Evolutionary conservation across 257 asterid genomes (phyloP).

Genomic region (Anisodus acutangulus): DNA sequence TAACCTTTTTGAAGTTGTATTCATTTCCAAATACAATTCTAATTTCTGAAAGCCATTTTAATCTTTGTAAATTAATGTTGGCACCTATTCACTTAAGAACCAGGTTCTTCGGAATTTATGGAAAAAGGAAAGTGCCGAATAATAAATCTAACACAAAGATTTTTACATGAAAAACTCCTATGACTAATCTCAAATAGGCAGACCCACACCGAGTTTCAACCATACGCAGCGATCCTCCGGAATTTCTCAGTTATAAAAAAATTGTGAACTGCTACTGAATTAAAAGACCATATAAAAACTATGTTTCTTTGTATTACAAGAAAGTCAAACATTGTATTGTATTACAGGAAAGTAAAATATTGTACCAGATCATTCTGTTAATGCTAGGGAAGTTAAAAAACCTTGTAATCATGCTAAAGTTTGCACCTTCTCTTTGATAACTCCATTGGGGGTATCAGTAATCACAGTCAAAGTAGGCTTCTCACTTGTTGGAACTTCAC

Average conservation of each 20-base stretch:
- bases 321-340: neutral
- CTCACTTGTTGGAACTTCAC: constrained; percentile 38
- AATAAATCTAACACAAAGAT: too few species aligned
- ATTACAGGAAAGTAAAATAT: constrained; percentile 15
- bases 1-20: too few species aligned
- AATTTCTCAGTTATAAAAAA: neutral
- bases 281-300: neutral
- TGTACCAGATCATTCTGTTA: constrained; percentile 13
- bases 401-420: neutral
- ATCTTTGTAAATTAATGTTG: too few species aligned
- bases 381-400: neutral
- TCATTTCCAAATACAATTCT: too few species aligned
- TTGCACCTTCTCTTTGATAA: constrained; percentile 21
- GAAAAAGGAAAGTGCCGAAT: too few species aligned
- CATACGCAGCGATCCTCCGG: too few species aligned
- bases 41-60: too few species aligned
- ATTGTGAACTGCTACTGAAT: neutral
- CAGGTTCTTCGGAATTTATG: too few species aligned
- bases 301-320: neutral
- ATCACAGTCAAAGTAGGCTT: constrained; percentile 53
- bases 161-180: too few species aligned
- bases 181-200: too few species aligned
- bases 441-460: constrained; percentile 41
- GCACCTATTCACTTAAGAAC: too few species aligned
- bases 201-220: neutral